Base-by-base conservation (phyloP, 1,284 basidiomycete species). In the Naganishia albida region DNA sequence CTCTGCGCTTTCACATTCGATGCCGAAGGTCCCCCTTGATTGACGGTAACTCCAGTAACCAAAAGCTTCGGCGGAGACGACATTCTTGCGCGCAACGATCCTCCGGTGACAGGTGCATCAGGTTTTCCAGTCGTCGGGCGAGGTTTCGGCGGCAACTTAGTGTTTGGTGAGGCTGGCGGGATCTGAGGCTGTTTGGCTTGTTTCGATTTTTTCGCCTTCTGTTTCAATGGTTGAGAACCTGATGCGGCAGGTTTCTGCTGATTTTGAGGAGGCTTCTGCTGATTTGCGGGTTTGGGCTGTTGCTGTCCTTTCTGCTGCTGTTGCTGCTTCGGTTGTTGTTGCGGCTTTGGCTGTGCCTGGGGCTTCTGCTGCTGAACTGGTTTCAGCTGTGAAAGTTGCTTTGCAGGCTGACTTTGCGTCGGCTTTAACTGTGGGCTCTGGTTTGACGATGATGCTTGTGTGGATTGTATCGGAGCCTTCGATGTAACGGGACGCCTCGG, bases 51-150 rank as follows among this genome's bases (percentile, higher is more conserved):
- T 8, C n/a, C 25, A 25, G 57, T 34, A 25, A 23, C 25, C 34
- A 50, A 39, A 12, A 60, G 46, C n/a, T 50, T 60, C 25, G 57
- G 57, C 16, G 57, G 57, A 4, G 57, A 60, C 4, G 57, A 60
- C 46, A 60, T 60, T 15, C 46, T 46, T 1, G 46, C 38, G 16
- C 57, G 30, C 13, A 50, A 18, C 16, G 57, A 40, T 23, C 57
- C 57, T 1, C 57, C 57, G 13, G 16, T 34, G 1, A 39, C 12
- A 7, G 20, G 34, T 0, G 16, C 12, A 25, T 10, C 44, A 34
- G 44, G 8, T 23, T 60, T 42, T 7, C 13, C 10, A 18, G 20
- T 2, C 2, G 23, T 8, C 25, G 30, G 3, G n/a, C 18, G 7
- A n/a, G 51, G 51, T 20, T 53, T 53, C 12, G 28, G 51, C 34